phyloP scores from a whole-genome alignment of 1,284 basidiomycete genomes.

The Abortiporus biennis region DNA sequence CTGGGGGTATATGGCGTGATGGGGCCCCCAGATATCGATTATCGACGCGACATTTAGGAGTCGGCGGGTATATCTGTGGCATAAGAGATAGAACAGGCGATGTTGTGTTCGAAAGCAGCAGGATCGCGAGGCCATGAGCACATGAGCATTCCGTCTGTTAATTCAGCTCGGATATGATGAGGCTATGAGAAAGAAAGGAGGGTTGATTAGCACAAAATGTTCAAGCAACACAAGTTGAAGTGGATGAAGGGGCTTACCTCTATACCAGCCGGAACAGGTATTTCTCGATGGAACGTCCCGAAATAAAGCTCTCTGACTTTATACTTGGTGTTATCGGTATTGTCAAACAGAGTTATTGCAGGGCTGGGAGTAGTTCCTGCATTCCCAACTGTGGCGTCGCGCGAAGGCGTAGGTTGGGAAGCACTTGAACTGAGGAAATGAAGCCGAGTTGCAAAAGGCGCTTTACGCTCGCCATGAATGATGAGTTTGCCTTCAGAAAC shows the following conservation, averaged over 20 bases:
- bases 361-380: neutral
- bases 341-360: neutral
- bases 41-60: too few species aligned
- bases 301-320: constrained; percentile 1
- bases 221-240: neutral
- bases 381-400: too few species aligned
- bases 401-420: neutral
- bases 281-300: constrained; percentile 2
- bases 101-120: too few species aligned
- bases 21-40: too few species aligned
- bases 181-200: neutral
- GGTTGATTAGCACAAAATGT: neutral
- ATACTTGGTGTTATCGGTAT: neutral
- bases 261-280: constrained; percentile 4
- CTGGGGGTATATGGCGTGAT: too few species aligned
- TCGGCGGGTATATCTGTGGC: too few species aligned
- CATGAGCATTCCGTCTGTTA: constrained; percentile 20
- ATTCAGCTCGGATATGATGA: constrained; percentile 12
- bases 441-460: constrained; percentile 25
- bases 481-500: constrained; percentile 38
- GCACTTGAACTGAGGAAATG: constrained; percentile 7
- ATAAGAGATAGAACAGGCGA: too few species aligned
- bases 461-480: constrained; percentile 40
- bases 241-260: constrained; percentile 8
- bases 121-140: constrained; percentile 19